Percentiles rank a stretch among this genome's conserved stretches.
phyloP scores from a whole-genome alignment of 2,329 filamentous ascomycete species.

The Nemania diffusa region DNA sequence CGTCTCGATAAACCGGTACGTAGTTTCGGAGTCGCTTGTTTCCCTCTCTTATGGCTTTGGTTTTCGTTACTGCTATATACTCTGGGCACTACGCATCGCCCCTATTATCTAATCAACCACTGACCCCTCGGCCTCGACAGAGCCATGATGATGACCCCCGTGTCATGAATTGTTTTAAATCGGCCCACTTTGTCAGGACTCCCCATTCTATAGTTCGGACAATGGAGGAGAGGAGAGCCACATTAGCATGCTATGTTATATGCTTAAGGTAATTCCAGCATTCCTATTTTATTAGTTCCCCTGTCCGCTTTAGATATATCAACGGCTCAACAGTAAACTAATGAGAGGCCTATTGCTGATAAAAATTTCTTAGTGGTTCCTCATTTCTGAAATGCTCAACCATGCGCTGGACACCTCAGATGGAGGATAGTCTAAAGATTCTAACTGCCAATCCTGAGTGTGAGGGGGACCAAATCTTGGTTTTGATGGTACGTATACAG shows the following conservation, averaged over 20 bases:
- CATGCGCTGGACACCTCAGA: conserved; percentile 66
- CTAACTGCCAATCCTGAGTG: conserved; percentile 59
- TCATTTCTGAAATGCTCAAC: conserved; percentile 43
- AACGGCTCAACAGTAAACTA: not conserved
- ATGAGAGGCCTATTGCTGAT: not conserved
- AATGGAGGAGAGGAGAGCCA: conserved; percentile 49
- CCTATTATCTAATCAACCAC: not conserved
- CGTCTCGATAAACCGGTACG: conserved; percentile 52
- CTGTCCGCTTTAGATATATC: not conserved
- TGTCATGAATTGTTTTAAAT: conserved; percentile 42
- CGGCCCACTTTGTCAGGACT: conserved; percentile 34
- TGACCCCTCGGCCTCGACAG: not conserved
- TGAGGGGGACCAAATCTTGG: conserved; percentile 61
- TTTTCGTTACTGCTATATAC: not conserved
- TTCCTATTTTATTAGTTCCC: not conserved
- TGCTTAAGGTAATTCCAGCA: conserved; percentile 44
- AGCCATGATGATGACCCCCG: conserved; percentile 38
- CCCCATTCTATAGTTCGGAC: conserved; percentile 40
- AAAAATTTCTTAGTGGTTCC: conserved; percentile 36
- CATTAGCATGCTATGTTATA: conserved; percentile 45
- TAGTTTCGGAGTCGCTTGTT: not conserved
- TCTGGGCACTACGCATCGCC: too few species aligned
- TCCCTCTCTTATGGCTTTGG: not conserved
- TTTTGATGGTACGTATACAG: conserved; percentile 44
- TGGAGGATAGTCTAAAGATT: conserved; percentile 65